Percentiles rank a stretch among this genome's conserved stretches.
These are phyloP conservation scores for Sporothrix mexicana DNA, from an alignment of 2,329 filamentous ascomycete genomes.

Conservation along the genomic window DNA sequence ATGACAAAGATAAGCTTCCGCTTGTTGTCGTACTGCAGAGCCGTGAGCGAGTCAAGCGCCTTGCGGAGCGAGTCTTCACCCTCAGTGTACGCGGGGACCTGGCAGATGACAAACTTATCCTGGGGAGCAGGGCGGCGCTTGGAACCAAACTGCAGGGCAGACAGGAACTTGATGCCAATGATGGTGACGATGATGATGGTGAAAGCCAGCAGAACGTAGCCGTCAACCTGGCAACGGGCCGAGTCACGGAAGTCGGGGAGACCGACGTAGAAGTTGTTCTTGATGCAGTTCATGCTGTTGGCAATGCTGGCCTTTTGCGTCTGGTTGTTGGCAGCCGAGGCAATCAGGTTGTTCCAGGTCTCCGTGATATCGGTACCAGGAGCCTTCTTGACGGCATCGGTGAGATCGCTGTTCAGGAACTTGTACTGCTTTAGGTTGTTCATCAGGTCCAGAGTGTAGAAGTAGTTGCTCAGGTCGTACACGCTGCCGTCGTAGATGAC, in stretches of 20 bases:
- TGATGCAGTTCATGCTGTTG: slow-evolving; percentile 79
- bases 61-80: slow-evolving; percentile 94
- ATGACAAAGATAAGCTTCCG: slow-evolving; percentile 95
- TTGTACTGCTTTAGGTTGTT: slow-evolving; percentile 63
- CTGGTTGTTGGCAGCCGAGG: slow-evolving; percentile 59
- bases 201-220: slow-evolving; percentile 86
- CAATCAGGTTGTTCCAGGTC: slow-evolving; percentile 63
- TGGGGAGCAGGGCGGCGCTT: slow-evolving; percentile 88
- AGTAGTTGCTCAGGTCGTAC: slow-evolving; percentile 93
- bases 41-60: slow-evolving; percentile 90
- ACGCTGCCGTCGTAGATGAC: slow-evolving; percentile 76
- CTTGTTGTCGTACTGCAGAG: slow-evolving; percentile 97
- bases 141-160: slow-evolving; percentile 90
- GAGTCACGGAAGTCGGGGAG: slow-evolving; percentile 82
- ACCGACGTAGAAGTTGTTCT: slow-evolving; percentile 83
- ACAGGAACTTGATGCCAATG: slow-evolving; percentile 86
- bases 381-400: slow-evolving; percentile 72
- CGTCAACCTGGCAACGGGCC: slow-evolving; percentile 82
- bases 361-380: slow-evolving; percentile 79
- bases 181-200: slow-evolving; percentile 82
- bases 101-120: slow-evolving; percentile 98
- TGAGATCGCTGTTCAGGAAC: slow-evolving; percentile 74
- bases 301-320: slow-evolving; percentile 57
- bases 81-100: slow-evolving; percentile 97
- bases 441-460: slow-evolving; percentile 70